Evolutionary conservation across 495 filamentous ascomycete species (phyloP).

Genomic region (Lentithecium fluviatile): DNA sequence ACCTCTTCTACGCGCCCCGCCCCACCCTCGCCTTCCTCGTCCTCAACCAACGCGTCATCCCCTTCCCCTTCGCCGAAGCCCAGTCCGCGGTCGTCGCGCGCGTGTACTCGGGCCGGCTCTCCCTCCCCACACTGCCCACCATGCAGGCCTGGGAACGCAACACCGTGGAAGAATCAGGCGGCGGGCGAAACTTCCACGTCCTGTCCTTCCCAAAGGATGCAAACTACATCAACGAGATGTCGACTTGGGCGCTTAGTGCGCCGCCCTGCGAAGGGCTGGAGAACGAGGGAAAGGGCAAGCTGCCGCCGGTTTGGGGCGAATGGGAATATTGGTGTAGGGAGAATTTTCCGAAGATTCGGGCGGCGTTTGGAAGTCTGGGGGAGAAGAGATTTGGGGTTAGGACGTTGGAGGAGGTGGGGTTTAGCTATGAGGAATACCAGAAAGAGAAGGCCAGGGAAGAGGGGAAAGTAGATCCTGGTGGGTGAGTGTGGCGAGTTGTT

Average conservation of each 20-base stretch:
- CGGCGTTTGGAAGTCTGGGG: constrained; percentile 53
- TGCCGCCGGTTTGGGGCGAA: constrained; percentile 64
- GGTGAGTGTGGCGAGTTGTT: too few species aligned
- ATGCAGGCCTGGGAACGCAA: constrained; percentile 67
- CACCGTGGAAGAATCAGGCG: constrained; percentile 46
- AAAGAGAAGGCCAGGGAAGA: too few species aligned
- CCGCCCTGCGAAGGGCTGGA: constrained; percentile 43
- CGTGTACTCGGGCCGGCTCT: constrained; percentile 67
- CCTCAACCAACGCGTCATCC: constrained; percentile 75
- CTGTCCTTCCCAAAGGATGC: constrained; percentile 73
- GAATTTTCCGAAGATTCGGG: constrained; percentile 55
- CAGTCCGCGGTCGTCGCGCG: constrained; percentile 76
- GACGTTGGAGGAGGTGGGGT: constrained; percentile 59
- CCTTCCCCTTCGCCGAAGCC: constrained; percentile 76
- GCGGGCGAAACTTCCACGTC: constrained; percentile 57
- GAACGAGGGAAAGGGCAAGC: constrained; percentile 57
- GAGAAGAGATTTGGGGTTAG: constrained; percentile 47
- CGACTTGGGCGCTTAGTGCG: constrained; percentile 59
- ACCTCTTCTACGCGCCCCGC: constrained; percentile 71
- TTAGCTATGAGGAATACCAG: constrained; percentile 49
- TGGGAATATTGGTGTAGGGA: constrained; percentile 64
- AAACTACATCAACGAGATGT: constrained; percentile 71
- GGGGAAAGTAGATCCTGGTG: too few species aligned
- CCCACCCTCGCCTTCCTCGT: constrained; percentile 78
- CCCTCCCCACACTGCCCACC: constrained; percentile 57